Base-by-base conservation (phyloP, 768 basidiomycete species). In the Nevesoporus exiguus region DNA sequence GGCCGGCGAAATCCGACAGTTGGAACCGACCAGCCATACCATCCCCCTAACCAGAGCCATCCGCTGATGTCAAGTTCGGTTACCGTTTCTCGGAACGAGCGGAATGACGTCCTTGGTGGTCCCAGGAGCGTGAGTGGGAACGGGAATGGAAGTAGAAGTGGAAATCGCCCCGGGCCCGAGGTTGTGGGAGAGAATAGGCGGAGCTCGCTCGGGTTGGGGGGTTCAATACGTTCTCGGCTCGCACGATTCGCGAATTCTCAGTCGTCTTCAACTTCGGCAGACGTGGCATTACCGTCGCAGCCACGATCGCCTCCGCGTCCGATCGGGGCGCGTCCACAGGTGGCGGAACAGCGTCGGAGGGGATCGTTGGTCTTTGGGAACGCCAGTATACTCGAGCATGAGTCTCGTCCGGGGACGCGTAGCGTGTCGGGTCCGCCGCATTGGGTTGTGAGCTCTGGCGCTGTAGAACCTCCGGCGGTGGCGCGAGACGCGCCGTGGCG, bases 261-360 rank as follows among this genome's bases (percentile, higher is more conserved):
- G 41, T 52, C 63, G 3, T 48, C 62, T 5, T 31, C 57, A 36
- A 63, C 49, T 22, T 4, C 31, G 3, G 10, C 40, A 22, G 54
- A 57, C 7, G 22, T 22, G 9, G 14, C 63, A 29, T 29, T 8
- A 7, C 30, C 64, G 8, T 50, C 63, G 21, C 55, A 54, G 36
- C 66, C 49, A n/a, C 59, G 66, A 10, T 68, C 64, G 17, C 61
- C 66, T 1, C 47, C 66, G 13, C 66, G 58, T 54, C 66, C 61
- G 24, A 37, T 59, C 3, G 66, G 66, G 9, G 66, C 66, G 3
- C 66, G 66, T 31, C 61, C 66, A 3, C 66, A 66, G 39, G 47
- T 30, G 9, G 39, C 27, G 31, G 64, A 63, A n/a, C 54, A 51
- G 7, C 59, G 49, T 15, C 50, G 61, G 21, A 47, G 64, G 14